Evolutionary conservation across 225 moss, liverwort and hornwort species (phyloP), one percentile per base, ranked within the genome.

Genomic region (Bryum argenteum): DNA sequence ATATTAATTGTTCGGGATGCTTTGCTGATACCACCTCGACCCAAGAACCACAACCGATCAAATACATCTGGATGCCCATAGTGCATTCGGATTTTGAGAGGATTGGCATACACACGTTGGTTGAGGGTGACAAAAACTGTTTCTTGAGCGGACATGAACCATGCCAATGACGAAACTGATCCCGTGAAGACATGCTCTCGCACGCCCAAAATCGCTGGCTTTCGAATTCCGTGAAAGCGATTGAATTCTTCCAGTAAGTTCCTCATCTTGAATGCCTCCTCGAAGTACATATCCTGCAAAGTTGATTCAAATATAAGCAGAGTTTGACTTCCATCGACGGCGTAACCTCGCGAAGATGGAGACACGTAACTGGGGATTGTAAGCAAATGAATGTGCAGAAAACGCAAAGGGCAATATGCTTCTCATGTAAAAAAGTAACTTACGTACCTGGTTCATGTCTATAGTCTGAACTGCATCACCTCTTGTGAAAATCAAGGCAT

Each of bases 11-110:
- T 85, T 63, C 80, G 83, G 15, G 94, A 97, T 52, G 94, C 87
- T 83, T 97, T 97, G 82, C 97, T 97, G 21, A 97, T 97, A 63
- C 97, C 97, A 65, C 97, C 97, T 19, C 97, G 87, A 16, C 92
- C 84, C 66, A 97, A 82, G 67, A 94, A 94, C 79, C 94, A 97
- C 51, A 97, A 73, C 63, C 97, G 84, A 76, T 97, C 97, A 70
- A 97, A 97, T 33, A 97, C 88, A 80, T 97, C 97, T 53, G 97
- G 97, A 87, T 97, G 97, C 47, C 97, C 97, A 66, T 97, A 97
- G 48, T 97, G 97, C 97, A 97, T 97, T 64, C 97, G 87, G 17
- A 97, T 74, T 61, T 97, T 97, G 37, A 97, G 81, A 61, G 97
- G 97, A 71, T 91, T 94, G 22, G 97, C 97, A 55, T 94, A 89